phyloP scores from a whole-genome alignment of 257 asterid genomes.

The Rubia yunnanensis region DNA sequence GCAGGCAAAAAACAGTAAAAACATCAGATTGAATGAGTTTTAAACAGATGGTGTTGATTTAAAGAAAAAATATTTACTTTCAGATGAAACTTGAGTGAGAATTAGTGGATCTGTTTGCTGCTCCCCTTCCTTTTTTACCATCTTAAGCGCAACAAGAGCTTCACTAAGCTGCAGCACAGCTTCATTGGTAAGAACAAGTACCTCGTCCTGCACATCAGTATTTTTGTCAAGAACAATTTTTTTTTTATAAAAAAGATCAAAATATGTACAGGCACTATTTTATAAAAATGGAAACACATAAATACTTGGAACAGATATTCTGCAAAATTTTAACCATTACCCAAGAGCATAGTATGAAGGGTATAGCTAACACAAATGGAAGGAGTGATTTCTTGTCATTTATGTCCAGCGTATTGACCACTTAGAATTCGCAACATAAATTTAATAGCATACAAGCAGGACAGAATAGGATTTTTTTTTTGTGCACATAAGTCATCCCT shows the following conservation, averaged over 20 bases:
- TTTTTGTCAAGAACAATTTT: conserved; percentile 21
- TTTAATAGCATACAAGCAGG: background rate
- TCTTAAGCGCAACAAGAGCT: conserved; percentile 47
- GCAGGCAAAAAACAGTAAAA: background rate
- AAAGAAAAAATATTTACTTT: conserved; percentile 29
- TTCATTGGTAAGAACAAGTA: conserved; percentile 59
- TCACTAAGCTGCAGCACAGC: conserved; percentile 32
- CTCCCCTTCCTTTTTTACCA: conserved; percentile 39
- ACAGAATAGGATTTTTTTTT: background rate
- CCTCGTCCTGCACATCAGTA: conserved; percentile 34
- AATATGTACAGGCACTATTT: background rate
- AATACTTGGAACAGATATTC: background rate
- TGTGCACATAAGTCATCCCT: background rate
- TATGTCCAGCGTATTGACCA: background rate
- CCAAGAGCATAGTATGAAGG: background rate
- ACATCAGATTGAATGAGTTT: background rate
- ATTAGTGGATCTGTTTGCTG: conserved; percentile 48
- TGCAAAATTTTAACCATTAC: background rate
- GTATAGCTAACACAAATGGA: background rate
- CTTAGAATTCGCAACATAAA: background rate
- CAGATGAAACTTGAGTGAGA: conserved; percentile 59
- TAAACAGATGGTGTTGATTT: background rate
- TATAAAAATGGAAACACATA: no score
- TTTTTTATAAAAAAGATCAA: background rate
- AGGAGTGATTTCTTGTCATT: background rate